These are phyloP conservation scores for Paraleonurus japonicus DNA, from an alignment of 257 asterid genomes.

Conservation along the genomic window DNA sequence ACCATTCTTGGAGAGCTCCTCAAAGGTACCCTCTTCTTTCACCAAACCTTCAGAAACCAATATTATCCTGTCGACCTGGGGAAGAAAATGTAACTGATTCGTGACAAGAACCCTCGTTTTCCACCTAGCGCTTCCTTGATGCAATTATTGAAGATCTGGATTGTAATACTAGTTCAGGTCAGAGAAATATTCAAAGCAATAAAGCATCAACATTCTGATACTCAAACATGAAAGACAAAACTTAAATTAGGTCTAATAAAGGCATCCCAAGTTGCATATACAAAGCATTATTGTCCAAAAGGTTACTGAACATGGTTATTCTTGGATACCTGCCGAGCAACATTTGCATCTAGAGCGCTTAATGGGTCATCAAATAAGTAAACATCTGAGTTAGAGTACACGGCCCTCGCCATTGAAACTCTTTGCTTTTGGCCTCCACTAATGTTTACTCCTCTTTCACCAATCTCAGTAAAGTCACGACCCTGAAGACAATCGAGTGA, in stretches of 20 bases:
- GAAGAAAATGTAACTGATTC: slow-evolving; percentile 85
- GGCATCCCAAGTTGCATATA: background rate
- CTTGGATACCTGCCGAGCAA: slow-evolving; percentile 65
- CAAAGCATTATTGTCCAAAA: too few species aligned
- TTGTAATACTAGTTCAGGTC: slow-evolving; percentile 11
- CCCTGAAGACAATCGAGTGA: slow-evolving; percentile 51
- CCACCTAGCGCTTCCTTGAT: slow-evolving; percentile 66
- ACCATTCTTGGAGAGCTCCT: slow-evolving; percentile 67
- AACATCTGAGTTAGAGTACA: slow-evolving; percentile 80
- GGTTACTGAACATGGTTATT: background rate
- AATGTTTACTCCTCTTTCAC: slow-evolving; percentile 91
- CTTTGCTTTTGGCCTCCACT: slow-evolving; percentile 98
- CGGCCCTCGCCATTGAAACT: slow-evolving; percentile 95
- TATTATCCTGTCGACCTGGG: slow-evolving; percentile 76
- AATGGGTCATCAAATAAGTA: slow-evolving; percentile 89
- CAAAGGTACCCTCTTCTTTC: slow-evolving; percentile 85
- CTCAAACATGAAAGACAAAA: slow-evolving; percentile 11
- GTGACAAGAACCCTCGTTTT: slow-evolving; percentile 89
- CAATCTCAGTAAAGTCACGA: slow-evolving; percentile 87
- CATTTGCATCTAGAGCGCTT: slow-evolving; percentile 90
- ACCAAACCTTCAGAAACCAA: slow-evolving; percentile 72
- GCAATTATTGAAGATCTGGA: slow-evolving; percentile 76
- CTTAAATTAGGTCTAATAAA: background rate
- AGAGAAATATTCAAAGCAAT: slow-evolving; percentile 2
- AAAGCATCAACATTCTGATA: slow-evolving; percentile 13